These are phyloP conservation scores for Cucurbita ficifolia DNA, from an alignment of 306 rosid genomes.

Conservation along the genomic window DNA sequence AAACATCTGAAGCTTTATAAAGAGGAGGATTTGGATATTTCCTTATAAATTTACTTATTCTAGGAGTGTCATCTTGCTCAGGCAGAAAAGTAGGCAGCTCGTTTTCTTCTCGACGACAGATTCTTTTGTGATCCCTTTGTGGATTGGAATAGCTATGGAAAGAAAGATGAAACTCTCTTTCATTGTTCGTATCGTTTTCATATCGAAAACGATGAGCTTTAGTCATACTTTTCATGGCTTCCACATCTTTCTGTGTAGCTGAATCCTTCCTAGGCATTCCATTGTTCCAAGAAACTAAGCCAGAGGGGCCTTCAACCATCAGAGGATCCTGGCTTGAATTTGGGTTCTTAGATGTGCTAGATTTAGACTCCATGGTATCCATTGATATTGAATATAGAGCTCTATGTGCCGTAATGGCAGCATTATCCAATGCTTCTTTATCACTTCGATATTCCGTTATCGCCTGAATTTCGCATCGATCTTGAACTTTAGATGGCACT, in stretches of 20 bases:
- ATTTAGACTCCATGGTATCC: constrained; percentile 29
- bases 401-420: constrained; percentile 18
- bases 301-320: constrained; percentile 23
- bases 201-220: constrained; percentile 20
- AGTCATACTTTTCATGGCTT: constrained; percentile 23
- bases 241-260: constrained; percentile 25
- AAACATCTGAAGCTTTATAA: constrained; percentile 22
- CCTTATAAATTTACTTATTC: constrained; percentile 25
- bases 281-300: constrained; percentile 20
- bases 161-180: constrained; percentile 44
- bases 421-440: constrained; percentile 12
- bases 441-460: constrained; percentile 17
- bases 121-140: constrained; percentile 27
- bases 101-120: constrained; percentile 29
- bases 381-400: constrained; percentile 16
- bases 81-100: constrained; percentile 27
- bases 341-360: constrained; percentile 22
- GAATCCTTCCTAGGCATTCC: constrained; percentile 20
- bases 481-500: constrained; percentile 20
- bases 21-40: constrained; percentile 20
- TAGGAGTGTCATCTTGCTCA: constrained; percentile 34
- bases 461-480: constrained; percentile 22
- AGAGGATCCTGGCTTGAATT: constrained; percentile 36
- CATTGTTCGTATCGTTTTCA: constrained; percentile 21
- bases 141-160: constrained; percentile 26